A percentile compares a stretch with the other conserved stretches of the same genome.
Conservation (phyloP, 2,329 filamentous ascomycete genomes). For the Allantophomopsis cytisporea region DNA sequence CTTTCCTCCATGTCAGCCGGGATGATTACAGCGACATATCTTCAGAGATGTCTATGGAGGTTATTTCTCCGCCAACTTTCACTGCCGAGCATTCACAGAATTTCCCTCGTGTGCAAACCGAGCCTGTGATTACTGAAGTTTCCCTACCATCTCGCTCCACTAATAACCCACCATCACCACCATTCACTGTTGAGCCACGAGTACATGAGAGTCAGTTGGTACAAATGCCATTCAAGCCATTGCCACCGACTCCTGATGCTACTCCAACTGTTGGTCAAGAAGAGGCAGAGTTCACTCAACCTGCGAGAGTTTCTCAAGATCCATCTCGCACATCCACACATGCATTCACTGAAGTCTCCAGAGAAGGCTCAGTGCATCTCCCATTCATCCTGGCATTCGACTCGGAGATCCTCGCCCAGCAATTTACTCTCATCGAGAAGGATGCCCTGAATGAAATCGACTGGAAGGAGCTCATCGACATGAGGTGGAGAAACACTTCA, state of each 20-base stretch:
- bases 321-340: no score
- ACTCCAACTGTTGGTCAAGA: constrained; percentile 7
- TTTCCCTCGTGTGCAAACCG: constrained; percentile 17
- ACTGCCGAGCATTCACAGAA: constrained; percentile 15
- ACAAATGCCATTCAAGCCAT: constrained; percentile 3
- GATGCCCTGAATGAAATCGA: constrained; percentile 77
- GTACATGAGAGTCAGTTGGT: constrained; percentile 14
- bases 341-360: constrained; percentile 9
- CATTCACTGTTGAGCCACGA: constrained; percentile 22
- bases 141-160: constrained; percentile 15
- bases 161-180: constrained; percentile 29
- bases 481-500: constrained; percentile 65
- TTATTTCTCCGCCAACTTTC: constrained; percentile 19
- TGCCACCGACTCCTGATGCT: constrained; percentile 17
- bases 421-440: constrained; percentile 77
- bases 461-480: constrained; percentile 76
- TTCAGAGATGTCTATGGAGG: constrained; percentile 45
- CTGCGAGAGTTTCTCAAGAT: no score
- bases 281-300: no score
- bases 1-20: constrained; percentile 13
- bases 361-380: constrained; percentile 35
- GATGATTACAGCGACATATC: constrained; percentile 38
- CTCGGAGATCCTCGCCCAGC: constrained; percentile 65
- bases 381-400: constrained; percentile 75
- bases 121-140: constrained; percentile 12